Base-by-base conservation (phyloP, 352 stramenopile genomes). In the Pelagophyceae sp. region DNA sequence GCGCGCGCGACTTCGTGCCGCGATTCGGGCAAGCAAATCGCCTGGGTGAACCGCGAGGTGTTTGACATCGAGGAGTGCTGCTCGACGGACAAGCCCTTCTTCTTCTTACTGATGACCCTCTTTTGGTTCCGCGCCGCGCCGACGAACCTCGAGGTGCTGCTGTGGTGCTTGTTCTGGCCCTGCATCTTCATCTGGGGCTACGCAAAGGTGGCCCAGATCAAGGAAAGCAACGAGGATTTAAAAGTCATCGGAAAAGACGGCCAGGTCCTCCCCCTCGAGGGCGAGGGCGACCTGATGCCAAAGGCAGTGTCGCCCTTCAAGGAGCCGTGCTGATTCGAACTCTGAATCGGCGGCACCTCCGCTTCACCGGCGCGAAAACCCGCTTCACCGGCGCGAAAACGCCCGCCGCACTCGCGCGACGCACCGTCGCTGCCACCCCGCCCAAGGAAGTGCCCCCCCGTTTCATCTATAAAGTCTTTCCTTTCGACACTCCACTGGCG, bases 81-180 rank as follows among this genome's bases (percentile, higher is more conserved):
- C 61, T 27, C 37, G n/a, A 71, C 61, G 6, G 29, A 71, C 19
- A 71, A 71, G n/a, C 2, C n/a, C 29, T 71, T 71, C 31, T 71
- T 71, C 61, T 71, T 71, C 31, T 25, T 71, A 2, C 17, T 71
- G 61, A 71, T 71, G 61, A 25, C 27, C 29, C 61, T 71, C 61
- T 71, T 71, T 31, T 71, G 61, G 61, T 71, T 40, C 33, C 61
- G 61, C 3, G n/a, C 61, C 6, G 29, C 61, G 33, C 1, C 29
- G 19, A 65, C 23, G 20, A n/a, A 33, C 58, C 58, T 65, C 58
- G 58, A 65, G 58, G 6, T 65, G 15, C 17, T 65, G 3, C 17
- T 33, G 6, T 65, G 58, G 58, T 6, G 17, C 29, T 15, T 33
- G 6, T 65, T 29, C 58, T 65, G 58, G 58, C 23, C 29, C 29